A percentile compares a stretch with the other conserved stretches of the same genome.
These are phyloP conservation scores for Pseudocercospora crystallina DNA, from an alignment of 2,329 filamentous ascomycete species.

Conservation along the genomic window DNA sequence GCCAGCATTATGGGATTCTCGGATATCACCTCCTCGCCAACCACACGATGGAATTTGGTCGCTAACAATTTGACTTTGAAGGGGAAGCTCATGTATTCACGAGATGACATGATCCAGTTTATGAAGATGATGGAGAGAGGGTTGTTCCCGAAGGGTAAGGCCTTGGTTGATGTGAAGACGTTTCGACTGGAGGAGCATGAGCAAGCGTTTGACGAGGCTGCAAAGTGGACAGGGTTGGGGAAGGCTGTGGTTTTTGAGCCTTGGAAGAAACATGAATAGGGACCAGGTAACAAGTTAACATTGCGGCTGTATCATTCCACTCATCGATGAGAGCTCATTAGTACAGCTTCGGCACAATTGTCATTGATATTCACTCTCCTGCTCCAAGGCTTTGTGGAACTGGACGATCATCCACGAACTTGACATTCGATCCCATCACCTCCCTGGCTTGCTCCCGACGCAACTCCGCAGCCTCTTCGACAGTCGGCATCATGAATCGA, in stretches of 20 bases:
- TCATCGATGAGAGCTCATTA: too few relatives aligned
- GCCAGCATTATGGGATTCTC: too few relatives aligned
- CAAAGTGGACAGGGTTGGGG: neutral
- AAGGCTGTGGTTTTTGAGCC: neutral
- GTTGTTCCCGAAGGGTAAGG: neutral
- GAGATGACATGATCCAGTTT: too few relatives aligned
- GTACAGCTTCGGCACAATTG: too few relatives aligned
- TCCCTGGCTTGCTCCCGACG: conserved; percentile 64
- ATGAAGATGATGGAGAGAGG: neutral
- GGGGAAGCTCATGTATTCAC: too few relatives aligned
- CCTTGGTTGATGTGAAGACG: neutral
- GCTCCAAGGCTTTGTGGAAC: too few relatives aligned
- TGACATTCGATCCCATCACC: neutral
- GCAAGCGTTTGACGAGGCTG: neutral
- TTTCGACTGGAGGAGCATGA: neutral
- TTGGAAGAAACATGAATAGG: neutral
- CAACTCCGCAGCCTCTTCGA: conserved; percentile 65
- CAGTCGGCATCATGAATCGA: conserved; percentile 73
- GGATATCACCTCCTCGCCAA: too few relatives aligned
- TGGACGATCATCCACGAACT: too few relatives aligned
- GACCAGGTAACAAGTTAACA: neutral
- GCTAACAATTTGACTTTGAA: too few relatives aligned
- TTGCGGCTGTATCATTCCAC: too few relatives aligned
- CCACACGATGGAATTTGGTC: too few relatives aligned
- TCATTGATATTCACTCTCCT: too few relatives aligned